These are phyloP conservation scores for Aspergillus luchuensis DNA, from an alignment of 2,329 filamentous ascomycete species.

Conservation along the genomic window DNA sequence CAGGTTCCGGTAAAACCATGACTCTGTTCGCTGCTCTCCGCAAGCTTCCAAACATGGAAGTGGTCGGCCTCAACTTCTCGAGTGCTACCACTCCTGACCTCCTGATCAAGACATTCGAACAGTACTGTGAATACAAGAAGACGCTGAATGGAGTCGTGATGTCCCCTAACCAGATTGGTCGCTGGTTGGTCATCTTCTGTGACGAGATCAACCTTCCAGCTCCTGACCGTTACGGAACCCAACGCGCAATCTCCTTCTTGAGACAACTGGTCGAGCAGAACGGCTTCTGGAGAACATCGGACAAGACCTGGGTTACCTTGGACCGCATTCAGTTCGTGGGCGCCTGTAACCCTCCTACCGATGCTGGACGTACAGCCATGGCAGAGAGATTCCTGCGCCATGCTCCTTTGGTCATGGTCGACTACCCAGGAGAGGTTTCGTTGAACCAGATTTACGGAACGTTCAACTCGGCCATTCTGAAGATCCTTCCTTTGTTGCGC, in stretches of 20 bases:
- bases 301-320: constrained; percentile 96
- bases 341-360: constrained; percentile 96
- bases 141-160: constrained; percentile 94
- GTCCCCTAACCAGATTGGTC: constrained; percentile 91
- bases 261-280: constrained; percentile 98
- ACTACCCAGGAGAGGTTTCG: constrained; percentile 94
- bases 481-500: constrained; percentile 92
- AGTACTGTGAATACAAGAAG: constrained; percentile 99
- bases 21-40: constrained; percentile 96
- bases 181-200: constrained; percentile 98
- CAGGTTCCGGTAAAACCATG: constrained; percentile 99
- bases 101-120: constrained; percentile 98
- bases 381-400: constrained; percentile 92
- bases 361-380: constrained; percentile 93
- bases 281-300: constrained; percentile 96
- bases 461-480: constrained; percentile 93
- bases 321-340: constrained; percentile 99
- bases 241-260: constrained; percentile 95
- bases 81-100: constrained; percentile 97
- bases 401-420: constrained; percentile 98
- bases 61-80: constrained; percentile 98
- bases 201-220: constrained; percentile 99
- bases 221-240: constrained; percentile 95
- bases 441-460: constrained; percentile 97
- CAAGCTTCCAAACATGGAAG: constrained; percentile 98